Base-by-base conservation (phyloP, 2,329 filamentous ascomycete species). In the Ophiognomonia clavigignenti-juglandacearum region DNA sequence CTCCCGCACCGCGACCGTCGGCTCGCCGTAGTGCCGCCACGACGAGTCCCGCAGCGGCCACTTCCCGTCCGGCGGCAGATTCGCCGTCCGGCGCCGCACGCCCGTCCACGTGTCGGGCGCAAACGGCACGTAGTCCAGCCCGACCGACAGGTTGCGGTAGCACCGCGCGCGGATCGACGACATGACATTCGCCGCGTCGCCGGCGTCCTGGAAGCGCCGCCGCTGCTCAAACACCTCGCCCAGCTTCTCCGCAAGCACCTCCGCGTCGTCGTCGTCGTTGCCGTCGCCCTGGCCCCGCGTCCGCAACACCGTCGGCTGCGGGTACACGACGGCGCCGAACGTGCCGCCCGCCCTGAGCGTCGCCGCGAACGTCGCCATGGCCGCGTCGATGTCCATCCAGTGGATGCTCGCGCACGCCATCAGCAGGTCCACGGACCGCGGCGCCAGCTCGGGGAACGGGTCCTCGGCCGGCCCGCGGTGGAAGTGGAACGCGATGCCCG, bases 301-400 rank as follows among this genome's bases (percentile, higher is more conserved):
- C n/a, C n/a, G n/a, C n/a, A n/a, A n/a, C n/a, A 48, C 34, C 6
- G 41, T 43, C 14, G 43, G 36, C 23, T 45, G 43, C 4, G 43
- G 43, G 38, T 51, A 48, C 22, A 51, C 45, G 8, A 51, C 49
- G 10, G 49, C 39, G 13, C 39, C 49, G 3, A 48, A 40, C 1
- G 49, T 51, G 29, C 49, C 49, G n/a, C 49, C 49, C 8, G 45
- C 32, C 31, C 49, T 40, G 9, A 51, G 34, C n/a, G 43, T 45
- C n/a, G 24, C 23, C 23, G 43, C 43, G 16, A 48, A 29, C 19
- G 39, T 48, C 3, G 9, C 29, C 19, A 45, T 51, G 18, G 49
- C 38, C 22, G 19, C 27, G 7, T 44, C 45, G 20, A 45, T 34
- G 22, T 51, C 49, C 7, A 41, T 51, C 34, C 31, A 51, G 23